Evolutionary conservation across 2,329 filamentous ascomycete species (phyloP).

Genomic region (Colletotrichum cordylinicola): DNA sequence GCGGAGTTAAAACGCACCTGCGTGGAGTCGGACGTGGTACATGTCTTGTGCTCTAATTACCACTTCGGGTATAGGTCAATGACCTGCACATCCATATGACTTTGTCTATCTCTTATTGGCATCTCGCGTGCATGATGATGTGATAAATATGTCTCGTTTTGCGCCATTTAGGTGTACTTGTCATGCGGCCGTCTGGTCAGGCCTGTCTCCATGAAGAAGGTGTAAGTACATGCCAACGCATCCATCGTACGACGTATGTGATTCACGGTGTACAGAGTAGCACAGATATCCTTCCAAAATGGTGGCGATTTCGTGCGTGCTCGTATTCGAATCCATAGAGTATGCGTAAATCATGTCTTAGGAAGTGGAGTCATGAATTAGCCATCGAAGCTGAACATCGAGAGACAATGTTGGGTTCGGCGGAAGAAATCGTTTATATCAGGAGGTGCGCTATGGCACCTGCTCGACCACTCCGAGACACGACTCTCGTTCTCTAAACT

Average conservation of each 20-base stretch:
- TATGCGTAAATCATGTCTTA: background rate
- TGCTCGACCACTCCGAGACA: background rate
- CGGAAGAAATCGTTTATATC: background rate
- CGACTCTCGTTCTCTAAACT: background rate
- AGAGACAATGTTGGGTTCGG: background rate
- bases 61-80: background rate
- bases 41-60: background rate
- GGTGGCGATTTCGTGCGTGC: background rate
- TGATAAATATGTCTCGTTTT: background rate
- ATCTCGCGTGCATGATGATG: background rate
- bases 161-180: background rate
- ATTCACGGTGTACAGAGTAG: background rate
- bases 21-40: background rate
- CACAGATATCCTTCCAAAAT: background rate
- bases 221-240: background rate
- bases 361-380: background rate
- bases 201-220: background rate
- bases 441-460: background rate
- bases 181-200: background rate
- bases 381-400: background rate
- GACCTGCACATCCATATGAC: background rate
- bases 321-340: background rate
- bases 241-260: background rate
- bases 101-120: too few relatives aligned
- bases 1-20: background rate